These are phyloP conservation scores for Hirsutella minnesotensis DNA, from an alignment of 2,329 filamentous ascomycete genomes.

Conservation along the genomic window DNA sequence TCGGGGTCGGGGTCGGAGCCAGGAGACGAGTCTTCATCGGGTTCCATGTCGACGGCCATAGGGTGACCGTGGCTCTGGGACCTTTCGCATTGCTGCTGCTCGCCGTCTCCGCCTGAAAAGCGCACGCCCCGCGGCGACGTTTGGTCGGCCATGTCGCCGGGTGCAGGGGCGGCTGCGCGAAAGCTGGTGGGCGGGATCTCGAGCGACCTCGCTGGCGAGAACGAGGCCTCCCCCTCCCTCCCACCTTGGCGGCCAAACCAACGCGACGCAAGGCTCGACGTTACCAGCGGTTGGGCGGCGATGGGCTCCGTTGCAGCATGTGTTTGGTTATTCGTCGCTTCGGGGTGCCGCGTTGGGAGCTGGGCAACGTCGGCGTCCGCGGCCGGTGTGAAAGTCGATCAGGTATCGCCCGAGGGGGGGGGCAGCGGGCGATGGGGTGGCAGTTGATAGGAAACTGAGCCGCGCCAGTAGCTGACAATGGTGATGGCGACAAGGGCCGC, in stretches of 20 bases:
- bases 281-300: background rate
- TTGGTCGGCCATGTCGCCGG: constrained; percentile 27
- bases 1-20: constrained; percentile 23
- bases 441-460: background rate
- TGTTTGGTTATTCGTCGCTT: background rate
- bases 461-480: background rate
- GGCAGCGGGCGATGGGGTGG: background rate
- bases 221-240: background rate
- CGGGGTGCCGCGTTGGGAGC: background rate
- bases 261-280: background rate
- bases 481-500: background rate
- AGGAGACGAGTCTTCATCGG: constrained; percentile 14
- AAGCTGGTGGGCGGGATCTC: background rate
- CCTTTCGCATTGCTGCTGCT: constrained; percentile 26
- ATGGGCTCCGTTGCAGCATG: background rate
- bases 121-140: constrained; percentile 41
- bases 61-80: constrained; percentile 25
- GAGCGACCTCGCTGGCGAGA: background rate
- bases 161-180: background rate
- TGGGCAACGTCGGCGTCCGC: background rate
- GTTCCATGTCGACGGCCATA: constrained; percentile 10
- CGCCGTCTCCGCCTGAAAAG: constrained; percentile 39
- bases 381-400: background rate
- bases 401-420: background rate
- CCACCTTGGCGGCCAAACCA: background rate